A percentile compares a stretch with the other conserved stretches of the same genome.
Evolutionary conservation across 176 grass and related monocot genomes (phyloP).

Genomic region (Canna indica): DNA sequence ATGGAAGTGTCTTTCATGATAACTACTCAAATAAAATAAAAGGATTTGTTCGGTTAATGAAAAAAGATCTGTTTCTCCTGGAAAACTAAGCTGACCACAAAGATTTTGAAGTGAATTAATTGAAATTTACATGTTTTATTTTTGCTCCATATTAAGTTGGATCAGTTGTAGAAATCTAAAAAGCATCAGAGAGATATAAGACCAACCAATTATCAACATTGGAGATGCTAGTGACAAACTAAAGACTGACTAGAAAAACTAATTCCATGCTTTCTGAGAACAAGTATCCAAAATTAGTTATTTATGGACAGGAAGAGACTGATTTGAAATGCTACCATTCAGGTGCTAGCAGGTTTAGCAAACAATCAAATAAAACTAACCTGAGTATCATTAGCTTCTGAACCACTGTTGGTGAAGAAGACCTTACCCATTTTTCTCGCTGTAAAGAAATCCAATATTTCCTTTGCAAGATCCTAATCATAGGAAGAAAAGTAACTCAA

Average conservation of each 20-base stretch:
- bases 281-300: not conserved
- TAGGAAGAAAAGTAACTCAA: not conserved
- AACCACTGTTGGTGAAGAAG: constrained; percentile 97
- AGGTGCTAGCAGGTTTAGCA: not conserved
- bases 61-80: not conserved
- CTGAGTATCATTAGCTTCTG: constrained; percentile 98
- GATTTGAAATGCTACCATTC: not conserved
- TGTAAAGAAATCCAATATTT: constrained; percentile 67
- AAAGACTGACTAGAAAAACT: not conserved
- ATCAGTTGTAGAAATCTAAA: not conserved
- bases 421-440: constrained; percentile 90
- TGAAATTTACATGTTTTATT: not conserved
- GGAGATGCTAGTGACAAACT: not conserved
- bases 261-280: not conserved
- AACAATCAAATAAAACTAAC: constrained; percentile 23
- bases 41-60: not conserved
- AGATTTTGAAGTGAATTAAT: too few species aligned
- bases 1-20: not conserved
- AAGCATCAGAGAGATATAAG: not conserved
- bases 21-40: not conserved
- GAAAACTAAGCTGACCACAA: not conserved
- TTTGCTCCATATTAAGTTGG: not conserved
- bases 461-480: constrained; percentile 82
- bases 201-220: not conserved
- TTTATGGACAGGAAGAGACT: not conserved